phyloP scores from a whole-genome alignment of 805 yeast genomes.

The Saturnispora serradocipensis region DNA sequence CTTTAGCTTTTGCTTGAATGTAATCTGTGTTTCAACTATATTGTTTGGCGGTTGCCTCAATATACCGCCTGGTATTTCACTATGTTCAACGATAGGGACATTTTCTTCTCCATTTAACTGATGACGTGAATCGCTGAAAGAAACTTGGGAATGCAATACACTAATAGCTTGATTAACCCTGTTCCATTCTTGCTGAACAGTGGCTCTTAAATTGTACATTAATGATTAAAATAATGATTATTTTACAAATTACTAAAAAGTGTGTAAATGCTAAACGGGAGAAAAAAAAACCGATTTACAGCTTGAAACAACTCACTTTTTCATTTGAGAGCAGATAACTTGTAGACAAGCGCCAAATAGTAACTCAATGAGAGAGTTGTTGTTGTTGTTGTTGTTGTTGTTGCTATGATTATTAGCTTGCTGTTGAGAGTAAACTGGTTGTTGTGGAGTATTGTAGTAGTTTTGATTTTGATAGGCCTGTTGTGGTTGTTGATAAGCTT shows the following conservation, averaged over 20 bases:
- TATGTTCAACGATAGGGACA: neutral
- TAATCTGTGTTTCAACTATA: neutral
- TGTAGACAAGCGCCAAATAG: conserved; percentile 1
- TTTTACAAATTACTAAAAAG: neutral
- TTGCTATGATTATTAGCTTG: conserved; percentile 15
- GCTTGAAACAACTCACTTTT: neutral
- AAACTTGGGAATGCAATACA: neutral
- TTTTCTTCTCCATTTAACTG: neutral
- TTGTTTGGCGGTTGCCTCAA: neutral
- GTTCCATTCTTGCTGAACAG: neutral
- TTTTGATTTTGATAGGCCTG: conserved; percentile 20
- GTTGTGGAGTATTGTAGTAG: conserved; percentile 26
- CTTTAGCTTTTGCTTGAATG: neutral
- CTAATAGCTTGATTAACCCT: neutral
- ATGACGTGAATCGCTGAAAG: neutral
- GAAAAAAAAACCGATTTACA: neutral
- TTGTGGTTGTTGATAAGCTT: conserved; percentile 15
- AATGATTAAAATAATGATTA: neutral
- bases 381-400: conserved; percentile 14
- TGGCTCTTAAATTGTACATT: conserved; percentile 1
- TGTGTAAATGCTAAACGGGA: neutral
- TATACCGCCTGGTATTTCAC: conserved; percentile 11
- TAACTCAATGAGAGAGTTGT: neutral
- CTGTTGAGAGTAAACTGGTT: conserved; percentile 23
- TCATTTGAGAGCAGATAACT: conserved; percentile 1